A percentile compares a stretch with the other conserved stretches of the same genome.
phyloP scores from a whole-genome alignment of 805 yeast species.

The Sporopachydermia lactativora region DNA sequence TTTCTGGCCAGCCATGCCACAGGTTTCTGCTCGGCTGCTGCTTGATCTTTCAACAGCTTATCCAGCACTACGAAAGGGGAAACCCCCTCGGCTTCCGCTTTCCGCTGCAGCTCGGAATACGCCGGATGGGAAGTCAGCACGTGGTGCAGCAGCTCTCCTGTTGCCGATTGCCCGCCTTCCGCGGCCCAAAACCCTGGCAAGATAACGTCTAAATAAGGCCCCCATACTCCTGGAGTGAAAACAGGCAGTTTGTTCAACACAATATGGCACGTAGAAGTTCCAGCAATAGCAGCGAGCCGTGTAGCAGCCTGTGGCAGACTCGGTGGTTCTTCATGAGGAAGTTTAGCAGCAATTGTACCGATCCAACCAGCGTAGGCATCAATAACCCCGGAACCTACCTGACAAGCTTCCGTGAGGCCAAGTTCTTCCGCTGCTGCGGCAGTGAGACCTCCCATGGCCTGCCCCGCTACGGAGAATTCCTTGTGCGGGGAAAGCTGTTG shows the following conservation, averaged over 20 bases:
- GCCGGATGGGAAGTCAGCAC: constrained; percentile 87
- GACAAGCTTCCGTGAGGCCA: constrained; percentile 67
- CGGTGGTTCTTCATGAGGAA: constrained; percentile 39
- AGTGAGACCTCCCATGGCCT: constrained; percentile 63
- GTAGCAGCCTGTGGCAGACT: constrained; percentile 51
- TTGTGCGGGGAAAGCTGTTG: constrained; percentile 41
- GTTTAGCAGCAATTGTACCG: constrained; percentile 91
- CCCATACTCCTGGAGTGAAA: constrained; percentile 97
- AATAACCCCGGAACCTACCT: constrained; percentile 90
- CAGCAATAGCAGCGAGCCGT: constrained; percentile 94
- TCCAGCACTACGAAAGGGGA: constrained; percentile 79
- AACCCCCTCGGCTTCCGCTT: constrained; percentile 47
- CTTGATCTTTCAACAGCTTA: constrained; percentile 52
- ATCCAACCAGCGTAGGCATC: constrained; percentile 99
- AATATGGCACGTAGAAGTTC: constrained; percentile 95
- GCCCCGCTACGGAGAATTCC: constrained; percentile 54
- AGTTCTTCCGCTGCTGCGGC: constrained; percentile 60
- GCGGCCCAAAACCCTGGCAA: constrained; percentile 90
- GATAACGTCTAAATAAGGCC: constrained; percentile 89
- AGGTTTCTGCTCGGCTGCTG: constrained; percentile 44
- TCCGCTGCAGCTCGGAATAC: constrained; percentile 48
- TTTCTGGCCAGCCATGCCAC: constrained; percentile 74
- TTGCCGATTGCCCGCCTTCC: constrained; percentile 98
- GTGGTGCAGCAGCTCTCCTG: constrained; percentile 88
- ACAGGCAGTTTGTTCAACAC: constrained; percentile 73